These are phyloP conservation scores for Linum tenue DNA, from an alignment of 345 rosid genomes.

Conservation along the genomic window DNA sequence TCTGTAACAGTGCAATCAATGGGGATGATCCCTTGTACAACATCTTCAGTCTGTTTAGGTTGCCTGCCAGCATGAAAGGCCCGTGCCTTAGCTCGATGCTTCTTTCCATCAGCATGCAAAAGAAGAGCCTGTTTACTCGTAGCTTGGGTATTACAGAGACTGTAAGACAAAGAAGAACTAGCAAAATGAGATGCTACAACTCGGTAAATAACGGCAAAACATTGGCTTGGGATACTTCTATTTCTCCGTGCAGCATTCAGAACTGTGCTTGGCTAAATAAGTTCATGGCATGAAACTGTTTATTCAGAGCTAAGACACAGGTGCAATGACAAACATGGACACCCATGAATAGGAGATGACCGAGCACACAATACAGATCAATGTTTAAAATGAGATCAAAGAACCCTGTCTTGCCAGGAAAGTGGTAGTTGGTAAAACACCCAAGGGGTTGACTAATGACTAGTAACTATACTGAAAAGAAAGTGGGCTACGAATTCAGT, in stretches of 20 bases:
- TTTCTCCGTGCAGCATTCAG: neutral
- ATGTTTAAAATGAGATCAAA: no score
- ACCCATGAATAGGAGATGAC: neutral
- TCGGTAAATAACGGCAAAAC: neutral
- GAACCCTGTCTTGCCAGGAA: no score
- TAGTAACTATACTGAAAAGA: no score
- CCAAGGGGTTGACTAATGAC: no score
- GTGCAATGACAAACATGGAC: neutral
- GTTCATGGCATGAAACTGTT: neutral
- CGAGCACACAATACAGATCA: neutral
- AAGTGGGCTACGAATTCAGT: no score
- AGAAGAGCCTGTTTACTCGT: constrained; percentile 75
- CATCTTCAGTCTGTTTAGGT: constrained; percentile 32
- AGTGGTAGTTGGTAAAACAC: no score
- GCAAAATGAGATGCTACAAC: neutral
- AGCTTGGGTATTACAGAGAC: constrained; percentile 79
- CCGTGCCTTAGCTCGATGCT: constrained; percentile 68
- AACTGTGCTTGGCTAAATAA: neutral
- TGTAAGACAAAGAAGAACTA: constrained; percentile 15
- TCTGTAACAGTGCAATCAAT: constrained; percentile 21
- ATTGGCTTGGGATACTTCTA: neutral
- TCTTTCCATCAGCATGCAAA: constrained; percentile 93
- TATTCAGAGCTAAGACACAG: neutral
- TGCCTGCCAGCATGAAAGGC: constrained; percentile 56
- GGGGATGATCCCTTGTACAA: constrained; percentile 26